Percentiles rank a stretch among this genome's conserved stretches.
Evolutionary conservation across 306 rosid genomes (phyloP).

Genomic region (Malus fusca): DNA sequence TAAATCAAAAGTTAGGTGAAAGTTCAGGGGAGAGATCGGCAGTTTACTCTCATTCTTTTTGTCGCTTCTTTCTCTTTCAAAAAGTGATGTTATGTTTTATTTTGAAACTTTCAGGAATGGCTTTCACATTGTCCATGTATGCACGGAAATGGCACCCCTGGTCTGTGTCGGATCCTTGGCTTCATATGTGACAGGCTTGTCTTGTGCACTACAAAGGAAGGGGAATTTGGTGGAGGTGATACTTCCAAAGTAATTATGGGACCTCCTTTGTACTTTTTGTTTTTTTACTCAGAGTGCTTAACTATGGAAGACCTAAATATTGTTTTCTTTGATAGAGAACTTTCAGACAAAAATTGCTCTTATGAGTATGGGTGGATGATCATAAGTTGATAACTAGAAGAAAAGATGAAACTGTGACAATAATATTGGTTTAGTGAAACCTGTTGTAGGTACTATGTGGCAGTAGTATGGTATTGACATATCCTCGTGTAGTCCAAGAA

Average conservation of each 20-base stretch:
- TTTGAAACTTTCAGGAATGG: conserved; percentile 42
- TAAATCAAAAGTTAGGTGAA: no score
- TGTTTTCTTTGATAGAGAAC: conserved; percentile 4
- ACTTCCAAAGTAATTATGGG: conserved; percentile 67
- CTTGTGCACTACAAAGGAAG: conserved; percentile 77
- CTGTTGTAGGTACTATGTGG: no score
- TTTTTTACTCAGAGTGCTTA: conserved; percentile 3
- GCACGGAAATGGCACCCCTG: conserved; percentile 83
- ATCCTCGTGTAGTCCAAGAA: background rate
- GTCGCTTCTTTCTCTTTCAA: background rate
- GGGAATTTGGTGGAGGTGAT: conserved; percentile 89
- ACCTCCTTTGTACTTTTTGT: conserved; percentile 15
- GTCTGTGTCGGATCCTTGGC: conserved; percentile 66
- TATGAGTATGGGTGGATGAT: background rate
- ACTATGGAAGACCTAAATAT: conserved; percentile 6
- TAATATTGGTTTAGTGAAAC: background rate
- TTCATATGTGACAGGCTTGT: conserved; percentile 79
- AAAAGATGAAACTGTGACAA: background rate
- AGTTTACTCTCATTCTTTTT: background rate
- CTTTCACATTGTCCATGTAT: conserved; percentile 76
- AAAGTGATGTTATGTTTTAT: conserved; percentile 23
- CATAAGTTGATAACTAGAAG: background rate
- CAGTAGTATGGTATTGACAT: no score
- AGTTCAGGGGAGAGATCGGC: no score
- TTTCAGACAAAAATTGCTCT: background rate